Conservation (phyloP, 169 alveolate genomes). For the Theileria equi region DNA sequence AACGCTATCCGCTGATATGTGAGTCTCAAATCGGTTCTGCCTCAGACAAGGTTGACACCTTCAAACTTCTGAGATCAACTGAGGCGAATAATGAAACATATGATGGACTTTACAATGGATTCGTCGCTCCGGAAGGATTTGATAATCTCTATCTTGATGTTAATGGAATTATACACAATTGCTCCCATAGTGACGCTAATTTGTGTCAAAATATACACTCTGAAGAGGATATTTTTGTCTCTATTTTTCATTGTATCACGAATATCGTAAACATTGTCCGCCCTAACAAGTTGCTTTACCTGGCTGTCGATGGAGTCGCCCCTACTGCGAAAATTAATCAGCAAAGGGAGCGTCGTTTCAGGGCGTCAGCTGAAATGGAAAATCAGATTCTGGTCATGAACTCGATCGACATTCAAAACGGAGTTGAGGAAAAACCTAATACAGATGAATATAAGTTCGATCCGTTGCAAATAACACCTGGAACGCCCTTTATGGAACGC, state of each 20-base stretch:
- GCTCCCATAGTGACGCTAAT: slow-evolving; percentile 85
- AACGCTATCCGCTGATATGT: slow-evolving; percentile 67
- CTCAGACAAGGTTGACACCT: slow-evolving; percentile 61
- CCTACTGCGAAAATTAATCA: slow-evolving; percentile 97
- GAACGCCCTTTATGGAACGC: slow-evolving; percentile 91
- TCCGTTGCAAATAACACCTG: slow-evolving; percentile 93
- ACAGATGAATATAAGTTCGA: slow-evolving; percentile 60
- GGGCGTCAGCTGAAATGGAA: slow-evolving; percentile 83
- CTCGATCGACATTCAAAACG: slow-evolving; percentile 1
- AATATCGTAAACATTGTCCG: slow-evolving; percentile 84
- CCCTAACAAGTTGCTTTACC: slow-evolving; percentile 86
- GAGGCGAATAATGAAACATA: slow-evolving; percentile 1
- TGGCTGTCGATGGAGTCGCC: slow-evolving; percentile 97
- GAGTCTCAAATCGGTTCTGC: slow-evolving; percentile 43
- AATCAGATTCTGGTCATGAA: slow-evolving; percentile 34
- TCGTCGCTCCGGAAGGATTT: slow-evolving; percentile 60
- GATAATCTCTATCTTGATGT: slow-evolving; percentile 93
- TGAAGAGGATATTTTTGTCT: slow-evolving; percentile 78
- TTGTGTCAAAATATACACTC: slow-evolving; percentile 63
- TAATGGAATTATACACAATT: slow-evolving; percentile 94
- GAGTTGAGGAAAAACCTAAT: background rate
- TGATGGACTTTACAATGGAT: background rate
- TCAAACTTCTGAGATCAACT: slow-evolving; percentile 22
- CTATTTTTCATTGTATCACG: slow-evolving; percentile 85
- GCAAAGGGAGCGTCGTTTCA: slow-evolving; percentile 90